Percentiles rank a stretch among this genome's conserved stretches.
phyloP scores from a whole-genome alignment of 306 rosid species.

The Corylus heterophylla region DNA sequence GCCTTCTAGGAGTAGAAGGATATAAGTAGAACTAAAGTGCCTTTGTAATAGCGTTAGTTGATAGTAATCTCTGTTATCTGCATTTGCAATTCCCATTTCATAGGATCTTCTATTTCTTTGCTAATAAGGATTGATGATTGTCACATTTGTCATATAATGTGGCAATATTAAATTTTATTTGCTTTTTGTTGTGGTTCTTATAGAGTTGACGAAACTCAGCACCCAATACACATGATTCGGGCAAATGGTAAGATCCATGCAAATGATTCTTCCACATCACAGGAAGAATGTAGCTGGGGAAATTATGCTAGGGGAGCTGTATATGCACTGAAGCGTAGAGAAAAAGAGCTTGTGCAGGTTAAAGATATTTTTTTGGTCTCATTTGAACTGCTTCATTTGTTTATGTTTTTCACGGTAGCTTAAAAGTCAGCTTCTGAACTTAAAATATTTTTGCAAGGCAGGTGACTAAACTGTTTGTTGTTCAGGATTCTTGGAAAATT shows the following conservation, averaged over 20 bases:
- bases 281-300: constrained; percentile 81
- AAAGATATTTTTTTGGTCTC: constrained; percentile 25
- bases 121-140: not conserved
- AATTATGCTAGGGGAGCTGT: constrained; percentile 92
- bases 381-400: not conserved
- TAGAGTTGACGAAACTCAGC: constrained; percentile 70
- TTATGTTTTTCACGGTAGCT: constrained; percentile 1
- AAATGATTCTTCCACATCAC: constrained; percentile 37
- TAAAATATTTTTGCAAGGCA: not conserved
- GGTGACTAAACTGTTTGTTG: not conserved
- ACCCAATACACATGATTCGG: constrained; percentile 25
- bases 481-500: not conserved
- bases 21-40: not conserved
- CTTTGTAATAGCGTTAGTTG: not conserved
- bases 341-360: constrained; percentile 67
- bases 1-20: not conserved
- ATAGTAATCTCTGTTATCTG: constrained; percentile 16
- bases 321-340: constrained; percentile 63
- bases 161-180: constrained; percentile 17
- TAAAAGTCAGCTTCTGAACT: constrained; percentile 12
- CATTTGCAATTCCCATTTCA: constrained; percentile 15
- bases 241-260: constrained; percentile 29
- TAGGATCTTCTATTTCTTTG: constrained; percentile 4
- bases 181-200: constrained; percentile 21
- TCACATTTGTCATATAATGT: constrained; percentile 25